Conservation (phyloP, 371 early-diverging fungal species). For the Apophysomyces sp. region DNA sequence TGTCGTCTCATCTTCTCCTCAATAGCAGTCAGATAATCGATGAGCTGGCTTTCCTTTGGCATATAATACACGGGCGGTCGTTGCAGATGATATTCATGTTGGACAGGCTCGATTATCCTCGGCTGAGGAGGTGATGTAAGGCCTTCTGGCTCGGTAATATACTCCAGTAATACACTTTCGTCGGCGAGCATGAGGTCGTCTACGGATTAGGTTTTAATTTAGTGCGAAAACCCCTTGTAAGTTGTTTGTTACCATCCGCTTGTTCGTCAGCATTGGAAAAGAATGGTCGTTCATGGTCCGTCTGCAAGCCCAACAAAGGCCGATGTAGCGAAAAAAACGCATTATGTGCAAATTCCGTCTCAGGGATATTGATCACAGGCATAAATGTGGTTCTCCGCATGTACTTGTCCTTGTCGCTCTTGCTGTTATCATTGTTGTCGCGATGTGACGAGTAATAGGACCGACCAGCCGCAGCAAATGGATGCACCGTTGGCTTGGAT, state of each 20-base stretch:
- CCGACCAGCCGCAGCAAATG: background rate
- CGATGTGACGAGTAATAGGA: background rate
- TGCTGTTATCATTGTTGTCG: background rate
- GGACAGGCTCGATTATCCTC: conserved; percentile 1
- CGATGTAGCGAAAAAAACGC: conserved; percentile 51
- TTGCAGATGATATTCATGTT: conserved; percentile 4
- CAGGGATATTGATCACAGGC: conserved; percentile 53
- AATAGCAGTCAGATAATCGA: conserved; percentile 37
- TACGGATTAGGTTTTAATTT: conserved; percentile 1
- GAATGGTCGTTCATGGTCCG: conserved; percentile 36
- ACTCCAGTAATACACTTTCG: background rate
- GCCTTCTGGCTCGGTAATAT: background rate
- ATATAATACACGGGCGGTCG: conserved; percentile 38
- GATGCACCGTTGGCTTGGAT: background rate
- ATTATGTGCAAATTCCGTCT: conserved; percentile 48
- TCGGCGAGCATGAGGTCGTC: background rate
- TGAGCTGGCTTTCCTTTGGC: conserved; percentile 40
- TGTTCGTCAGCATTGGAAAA: conserved; percentile 19
- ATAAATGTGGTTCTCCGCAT: conserved; percentile 26
- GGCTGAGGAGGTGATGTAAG: background rate
- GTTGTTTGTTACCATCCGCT: conserved; percentile 25
- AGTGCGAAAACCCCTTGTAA: conserved; percentile 1
- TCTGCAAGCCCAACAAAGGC: conserved; percentile 44
- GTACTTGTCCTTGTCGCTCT: background rate
- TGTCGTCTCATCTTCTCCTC: conserved; percentile 23